Evolutionary conservation across 192 early-diverging fungal genomes (phyloP).

Genomic region (Backusella psychrophila): DNA sequence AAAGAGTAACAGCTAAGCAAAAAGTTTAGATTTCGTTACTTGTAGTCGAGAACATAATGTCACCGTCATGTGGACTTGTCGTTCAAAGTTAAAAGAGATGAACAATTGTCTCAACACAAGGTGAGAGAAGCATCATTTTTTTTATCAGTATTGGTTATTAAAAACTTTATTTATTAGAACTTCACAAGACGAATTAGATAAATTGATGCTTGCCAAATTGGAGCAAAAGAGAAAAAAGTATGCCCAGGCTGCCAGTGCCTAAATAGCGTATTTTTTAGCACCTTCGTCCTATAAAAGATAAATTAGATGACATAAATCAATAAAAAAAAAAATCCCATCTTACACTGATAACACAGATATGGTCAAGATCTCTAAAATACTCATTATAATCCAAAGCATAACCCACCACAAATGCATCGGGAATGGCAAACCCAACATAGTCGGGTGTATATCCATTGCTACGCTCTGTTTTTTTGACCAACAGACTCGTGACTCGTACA

Average conservation of each 20-base stretch:
- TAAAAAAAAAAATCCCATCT: background rate
- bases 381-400: constrained; percentile 92
- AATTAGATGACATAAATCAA: background rate
- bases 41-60: constrained; percentile 53
- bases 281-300: constrained; percentile 30
- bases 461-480: constrained; percentile 82
- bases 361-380: constrained; percentile 89
- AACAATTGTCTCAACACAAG: constrained; percentile 47
- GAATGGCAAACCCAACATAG: constrained; percentile 87
- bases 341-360: constrained; percentile 87
- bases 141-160: background rate
- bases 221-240: background rate
- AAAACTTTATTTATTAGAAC: constrained; percentile 31
- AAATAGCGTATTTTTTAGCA: constrained; percentile 21
- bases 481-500: constrained; percentile 78
- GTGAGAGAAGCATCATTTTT: background rate
- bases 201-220: constrained; percentile 43
- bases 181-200: constrained; percentile 49
- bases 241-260: background rate
- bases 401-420: constrained; percentile 89
- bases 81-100: constrained; percentile 47
- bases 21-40: constrained; percentile 44
- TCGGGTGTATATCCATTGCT: constrained; percentile 87
- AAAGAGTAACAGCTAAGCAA: background rate
- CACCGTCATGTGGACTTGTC: constrained; percentile 49